A percentile compares a stretch with the other conserved stretches of the same genome.
These are phyloP conservation scores for Aspergillus nomiae DNA, from an alignment of 2,329 filamentous ascomycete species.

Conservation along the genomic window DNA sequence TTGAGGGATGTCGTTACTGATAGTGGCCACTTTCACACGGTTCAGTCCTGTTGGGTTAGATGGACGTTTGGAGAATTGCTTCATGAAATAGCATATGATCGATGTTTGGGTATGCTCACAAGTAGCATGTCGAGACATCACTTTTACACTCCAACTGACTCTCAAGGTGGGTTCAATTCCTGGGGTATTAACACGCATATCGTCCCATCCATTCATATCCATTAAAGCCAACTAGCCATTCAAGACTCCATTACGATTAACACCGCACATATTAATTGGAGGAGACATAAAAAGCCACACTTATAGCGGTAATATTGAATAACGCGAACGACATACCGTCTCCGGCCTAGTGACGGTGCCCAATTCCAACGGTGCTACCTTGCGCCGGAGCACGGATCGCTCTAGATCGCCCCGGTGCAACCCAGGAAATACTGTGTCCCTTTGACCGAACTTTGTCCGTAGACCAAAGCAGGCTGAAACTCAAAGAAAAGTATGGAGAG, in stretches of 20 bases:
- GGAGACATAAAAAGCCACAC: neutral
- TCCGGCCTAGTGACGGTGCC: neutral
- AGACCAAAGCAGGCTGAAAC: neutral
- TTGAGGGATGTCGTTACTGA: constrained; percentile 27
- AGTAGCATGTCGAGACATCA: too few species aligned
- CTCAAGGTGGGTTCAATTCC: too few species aligned
- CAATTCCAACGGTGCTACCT: neutral
- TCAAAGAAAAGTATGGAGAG: neutral
- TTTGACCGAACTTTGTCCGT: neutral
- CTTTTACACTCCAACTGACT: too few species aligned
- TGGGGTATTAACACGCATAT: too few species aligned
- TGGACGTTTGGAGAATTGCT: too few species aligned
- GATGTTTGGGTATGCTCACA: constrained; percentile 23
- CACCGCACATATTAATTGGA: too few species aligned
- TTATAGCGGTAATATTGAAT: neutral
- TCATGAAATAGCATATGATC: constrained; percentile 25
- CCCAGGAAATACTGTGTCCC: neutral
- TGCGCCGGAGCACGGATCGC: neutral
- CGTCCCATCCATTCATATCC: too few species aligned
- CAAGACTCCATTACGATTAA: too few species aligned
- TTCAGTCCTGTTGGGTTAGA: constrained; percentile 18
- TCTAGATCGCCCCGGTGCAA: neutral
- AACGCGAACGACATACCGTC: neutral
- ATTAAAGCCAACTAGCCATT: too few species aligned
- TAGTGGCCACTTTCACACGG: constrained; percentile 26